These are phyloP conservation scores for Ophiostoma ulmi DNA, from an alignment of 2,329 filamentous ascomycete genomes.

Conservation along the genomic window DNA sequence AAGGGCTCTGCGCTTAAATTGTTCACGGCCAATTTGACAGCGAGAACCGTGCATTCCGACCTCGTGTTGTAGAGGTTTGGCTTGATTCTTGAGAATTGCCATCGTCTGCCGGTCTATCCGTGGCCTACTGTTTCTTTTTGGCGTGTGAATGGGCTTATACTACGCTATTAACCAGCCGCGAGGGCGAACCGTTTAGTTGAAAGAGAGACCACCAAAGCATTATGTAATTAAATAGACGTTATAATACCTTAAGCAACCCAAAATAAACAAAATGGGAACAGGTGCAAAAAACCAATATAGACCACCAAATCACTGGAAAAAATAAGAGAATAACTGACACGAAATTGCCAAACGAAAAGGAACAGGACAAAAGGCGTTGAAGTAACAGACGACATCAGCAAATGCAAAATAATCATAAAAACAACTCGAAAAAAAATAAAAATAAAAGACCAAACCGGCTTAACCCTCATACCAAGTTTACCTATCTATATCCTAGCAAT, in stretches of 20 bases:
- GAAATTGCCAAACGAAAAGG: background rate
- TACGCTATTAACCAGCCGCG: background rate
- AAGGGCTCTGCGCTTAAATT: background rate
- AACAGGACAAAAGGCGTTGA: background rate
- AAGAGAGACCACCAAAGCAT: background rate
- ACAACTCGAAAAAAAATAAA: background rate
- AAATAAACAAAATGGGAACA: background rate
- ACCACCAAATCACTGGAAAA: background rate
- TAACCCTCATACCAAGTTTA: background rate
- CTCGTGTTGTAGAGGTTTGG: background rate
- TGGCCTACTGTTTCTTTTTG: background rate
- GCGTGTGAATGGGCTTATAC: too few relatives aligned
- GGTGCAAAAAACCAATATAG: background rate
- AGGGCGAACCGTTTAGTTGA: background rate
- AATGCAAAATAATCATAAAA: background rate
- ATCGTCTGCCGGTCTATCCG: background rate
- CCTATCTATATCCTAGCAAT: background rate
- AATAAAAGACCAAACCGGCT: background rate
- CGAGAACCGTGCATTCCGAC: background rate
- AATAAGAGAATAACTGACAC: too few relatives aligned
- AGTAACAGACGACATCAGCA: too few relatives aligned
- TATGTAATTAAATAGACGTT: background rate
- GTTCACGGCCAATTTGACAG: background rate
- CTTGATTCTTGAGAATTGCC: background rate
- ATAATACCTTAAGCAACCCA: background rate